phyloP scores from a whole-genome alignment of 2,329 filamentous ascomycete species.

The Capronia americana region DNA sequence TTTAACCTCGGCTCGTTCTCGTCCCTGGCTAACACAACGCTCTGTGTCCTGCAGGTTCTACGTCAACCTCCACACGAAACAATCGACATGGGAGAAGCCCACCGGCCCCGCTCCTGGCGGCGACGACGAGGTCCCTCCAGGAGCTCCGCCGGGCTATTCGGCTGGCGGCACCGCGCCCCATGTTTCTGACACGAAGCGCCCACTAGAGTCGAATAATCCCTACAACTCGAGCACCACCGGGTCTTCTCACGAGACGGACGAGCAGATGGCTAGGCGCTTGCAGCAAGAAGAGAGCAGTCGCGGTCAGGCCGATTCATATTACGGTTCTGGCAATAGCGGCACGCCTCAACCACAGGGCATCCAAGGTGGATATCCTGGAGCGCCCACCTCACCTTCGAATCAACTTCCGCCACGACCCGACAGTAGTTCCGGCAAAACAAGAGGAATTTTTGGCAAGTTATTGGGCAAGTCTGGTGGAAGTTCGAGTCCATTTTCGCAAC shows the following conservation, averaged over 20 bases:
- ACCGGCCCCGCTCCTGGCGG: constrained; percentile 68
- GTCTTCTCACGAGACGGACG: constrained; percentile 63
- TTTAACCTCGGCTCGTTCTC: not conserved
- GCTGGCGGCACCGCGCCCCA: constrained; percentile 54
- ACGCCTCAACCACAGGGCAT: constrained; percentile 31
- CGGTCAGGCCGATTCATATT: constrained; percentile 58
- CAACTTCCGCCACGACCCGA: constrained; percentile 42
- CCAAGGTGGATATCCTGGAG: constrained; percentile 40
- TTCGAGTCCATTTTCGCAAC: constrained; percentile 35
- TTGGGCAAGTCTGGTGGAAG: constrained; percentile 52
- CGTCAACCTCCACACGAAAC: constrained; percentile 85
- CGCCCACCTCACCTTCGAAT: constrained; percentile 50
- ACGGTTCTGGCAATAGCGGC: constrained; percentile 42
- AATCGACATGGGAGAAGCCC: constrained; percentile 89
- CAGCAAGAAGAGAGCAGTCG: constrained; percentile 81
- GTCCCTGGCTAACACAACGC: constrained; percentile 2
- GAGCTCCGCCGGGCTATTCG: constrained; percentile 72
- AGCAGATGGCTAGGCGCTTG: constrained; percentile 73
- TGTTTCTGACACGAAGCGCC: constrained; percentile 51
- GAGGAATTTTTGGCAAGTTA: constrained; percentile 59
- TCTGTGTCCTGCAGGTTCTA: constrained; percentile 72
- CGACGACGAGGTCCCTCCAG: constrained; percentile 56
- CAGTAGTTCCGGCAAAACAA: constrained; percentile 47
- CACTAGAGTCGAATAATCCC: constrained; percentile 72
- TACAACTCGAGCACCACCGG: constrained; percentile 58